Conservation (phyloP, 768 basidiomycete species). For the Holtermannia corniformis region DNA sequence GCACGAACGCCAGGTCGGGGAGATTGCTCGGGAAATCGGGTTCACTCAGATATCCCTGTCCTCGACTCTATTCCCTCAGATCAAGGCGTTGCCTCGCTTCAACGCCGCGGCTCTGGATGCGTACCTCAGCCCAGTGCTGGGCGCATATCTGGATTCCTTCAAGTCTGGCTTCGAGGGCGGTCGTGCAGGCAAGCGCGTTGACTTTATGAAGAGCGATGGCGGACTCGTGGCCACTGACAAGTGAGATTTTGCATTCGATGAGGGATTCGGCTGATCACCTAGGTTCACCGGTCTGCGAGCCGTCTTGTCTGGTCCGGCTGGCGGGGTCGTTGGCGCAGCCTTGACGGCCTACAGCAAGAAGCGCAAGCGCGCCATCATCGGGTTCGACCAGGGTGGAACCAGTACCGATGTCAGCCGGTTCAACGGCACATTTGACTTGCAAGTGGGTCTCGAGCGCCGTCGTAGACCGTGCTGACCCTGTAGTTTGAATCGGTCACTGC, state of each 20-base stretch:
- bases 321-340: constrained; percentile 24
- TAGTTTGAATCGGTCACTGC: constrained; percentile 17
- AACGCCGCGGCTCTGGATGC: constrained; percentile 21
- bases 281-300: constrained; percentile 19
- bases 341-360: constrained; percentile 11
- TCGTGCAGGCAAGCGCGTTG: constrained; percentile 6
- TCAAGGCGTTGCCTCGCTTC: constrained; percentile 15
- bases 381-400: constrained; percentile 27
- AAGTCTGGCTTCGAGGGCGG: constrained; percentile 19
- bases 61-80: constrained; percentile 8
- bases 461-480: not conserved
- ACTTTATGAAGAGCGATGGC: constrained; percentile 19
- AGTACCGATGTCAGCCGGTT: constrained; percentile 25
- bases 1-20: constrained; percentile 17
- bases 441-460: no score
- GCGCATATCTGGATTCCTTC: constrained; percentile 14
- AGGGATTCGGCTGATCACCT: not conserved
- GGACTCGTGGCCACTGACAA: constrained; percentile 18
- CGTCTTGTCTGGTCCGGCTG: constrained; percentile 22
- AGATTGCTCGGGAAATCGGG: constrained; percentile 18
- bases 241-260: constrained; percentile 3
- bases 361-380: constrained; percentile 15
- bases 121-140: constrained; percentile 18
- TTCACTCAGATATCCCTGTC: constrained; percentile 21
- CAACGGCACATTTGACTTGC: constrained; percentile 20